Percentiles rank a stretch among this genome's conserved stretches.
These are phyloP conservation scores for Saccharomycopsis schoenii DNA, from an alignment of 805 yeast species.

Conservation along the genomic window DNA sequence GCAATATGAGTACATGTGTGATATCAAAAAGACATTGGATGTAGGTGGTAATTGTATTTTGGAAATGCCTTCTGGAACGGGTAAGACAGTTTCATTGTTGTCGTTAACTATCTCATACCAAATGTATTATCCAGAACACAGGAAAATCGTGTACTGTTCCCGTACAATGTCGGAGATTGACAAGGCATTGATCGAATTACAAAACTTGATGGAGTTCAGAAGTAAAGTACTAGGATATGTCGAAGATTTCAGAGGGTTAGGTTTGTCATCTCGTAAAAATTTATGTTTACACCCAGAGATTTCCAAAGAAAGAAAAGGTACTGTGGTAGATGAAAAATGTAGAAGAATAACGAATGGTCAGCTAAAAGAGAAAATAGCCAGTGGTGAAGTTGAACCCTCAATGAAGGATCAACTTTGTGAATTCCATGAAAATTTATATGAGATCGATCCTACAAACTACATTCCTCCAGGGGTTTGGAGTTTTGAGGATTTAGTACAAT, in stretches of 20 bases:
- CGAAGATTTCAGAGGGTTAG: conserved; percentile 91
- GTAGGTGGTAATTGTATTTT: conserved; percentile 93
- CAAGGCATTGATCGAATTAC: conserved; percentile 88
- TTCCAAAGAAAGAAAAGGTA: conserved; percentile 80
- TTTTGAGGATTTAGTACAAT: conserved; percentile 69
- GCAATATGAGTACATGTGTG: conserved; percentile 96
- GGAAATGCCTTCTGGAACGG: conserved; percentile 99
- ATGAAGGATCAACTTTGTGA: conserved; percentile 48
- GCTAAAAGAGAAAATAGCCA: conserved; percentile 54
- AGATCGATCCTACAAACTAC: conserved; percentile 76
- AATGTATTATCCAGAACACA: conserved; percentile 85
- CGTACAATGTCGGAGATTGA: conserved; percentile 99
- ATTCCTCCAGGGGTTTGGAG: conserved; percentile 93
- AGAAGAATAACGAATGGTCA: conserved; percentile 91
- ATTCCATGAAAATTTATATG: conserved; percentile 83
- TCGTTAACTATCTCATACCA: conserved; percentile 94
- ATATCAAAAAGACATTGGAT: conserved; percentile 84
- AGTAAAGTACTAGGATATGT: conserved; percentile 71
- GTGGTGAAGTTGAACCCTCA: conserved; percentile 43
- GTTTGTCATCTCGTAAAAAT: conserved; percentile 90
- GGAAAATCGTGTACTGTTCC: conserved; percentile 92
- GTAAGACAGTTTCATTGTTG: conserved; percentile 86
- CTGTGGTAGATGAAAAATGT: conserved; percentile 91
- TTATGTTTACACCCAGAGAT: conserved; percentile 85
- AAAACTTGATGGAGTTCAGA: conserved; percentile 79